phyloP scores from a whole-genome alignment of 176 grass and related monocot species.

The Rhipidocladum racemiflorum region DNA sequence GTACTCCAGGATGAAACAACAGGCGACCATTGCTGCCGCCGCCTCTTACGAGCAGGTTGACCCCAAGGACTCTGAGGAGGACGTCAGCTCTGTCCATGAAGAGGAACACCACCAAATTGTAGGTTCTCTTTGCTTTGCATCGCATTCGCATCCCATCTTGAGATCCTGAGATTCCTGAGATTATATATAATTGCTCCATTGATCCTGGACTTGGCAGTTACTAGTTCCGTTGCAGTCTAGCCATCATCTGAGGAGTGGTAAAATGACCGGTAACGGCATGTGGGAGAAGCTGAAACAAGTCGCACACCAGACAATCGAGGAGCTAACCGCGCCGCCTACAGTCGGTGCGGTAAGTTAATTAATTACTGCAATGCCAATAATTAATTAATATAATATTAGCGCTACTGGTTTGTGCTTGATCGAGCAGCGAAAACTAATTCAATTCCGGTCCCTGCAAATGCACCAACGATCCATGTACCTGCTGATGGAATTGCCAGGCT shows the following conservation, averaged over 20 bases:
- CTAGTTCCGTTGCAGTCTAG: constrained; percentile 20
- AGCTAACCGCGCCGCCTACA: constrained; percentile 59
- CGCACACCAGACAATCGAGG: constrained; percentile 22
- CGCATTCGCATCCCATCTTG: no score
- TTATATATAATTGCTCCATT: no score
- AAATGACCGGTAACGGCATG: neutral
- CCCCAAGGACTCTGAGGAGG: no score
- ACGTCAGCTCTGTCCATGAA: constrained; percentile 23
- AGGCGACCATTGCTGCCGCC: neutral
- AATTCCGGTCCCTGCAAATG: no score
- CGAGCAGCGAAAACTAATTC: no score
- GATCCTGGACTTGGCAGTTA: neutral
- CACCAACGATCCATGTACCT: no score
- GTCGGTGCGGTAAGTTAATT: constrained; percentile 54
- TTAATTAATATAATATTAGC: no score
- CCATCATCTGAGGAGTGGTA: neutral
- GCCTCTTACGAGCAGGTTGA: no score
- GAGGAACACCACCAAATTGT: neutral
- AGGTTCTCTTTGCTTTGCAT: no score
- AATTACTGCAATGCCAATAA: no score
- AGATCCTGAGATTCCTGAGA: neutral
- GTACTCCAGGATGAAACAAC: constrained; percentile 3
- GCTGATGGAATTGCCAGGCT: constrained; percentile 40
- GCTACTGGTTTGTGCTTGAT: no score
- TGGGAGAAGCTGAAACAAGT: constrained; percentile 44